Evolutionary conservation across 768 basidiomycete genomes (phyloP), one percentile per base, ranked within the genome.

Genomic region (Suillus alpinus): DNA sequence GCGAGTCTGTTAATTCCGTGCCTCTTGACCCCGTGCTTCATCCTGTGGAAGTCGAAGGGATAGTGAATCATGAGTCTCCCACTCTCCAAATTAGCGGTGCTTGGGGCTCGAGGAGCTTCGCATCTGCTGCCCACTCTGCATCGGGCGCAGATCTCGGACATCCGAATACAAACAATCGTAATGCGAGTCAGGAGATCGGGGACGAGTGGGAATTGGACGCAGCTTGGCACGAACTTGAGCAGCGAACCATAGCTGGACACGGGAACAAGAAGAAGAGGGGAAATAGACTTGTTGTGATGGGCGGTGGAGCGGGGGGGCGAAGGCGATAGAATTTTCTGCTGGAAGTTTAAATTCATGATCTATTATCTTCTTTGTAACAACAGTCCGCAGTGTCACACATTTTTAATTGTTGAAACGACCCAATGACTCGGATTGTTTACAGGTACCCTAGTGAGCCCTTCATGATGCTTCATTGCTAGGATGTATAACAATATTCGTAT

Each of bases 81-180:
- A 20, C 59, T n/a, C 52, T 58, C 58, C 67, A 62, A 16, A 56
- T 64, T 18, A 62, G 80, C 8, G 90, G 90, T 20, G 90, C 84
- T 31, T 94, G 91, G 92, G 91, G 91, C 26, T 77, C 81, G 18
- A 79, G 89, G 59, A 93, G 90, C 65, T 94, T 95, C 71, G 93
- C 93, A 13, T 87, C 90, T 10, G 88, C 92, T 0, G 74, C 89
- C 59, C 86, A 89, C 69, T 80, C 87, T n/a, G 53, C 62, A 36
- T 18, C 68, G 20, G 23, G 66, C 66, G 46, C 70, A 70, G 53
- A 55, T 39, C 50, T 66, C 12, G 83, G 87, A 50, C 83, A 83
- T 66, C 76, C 84, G 16, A 63, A 67, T 36, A 46, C 70, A n/a
- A 51, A 60, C 53, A 73, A 71, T 55, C 73, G 62, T 71, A 65